Evolutionary conservation across 2,329 filamentous ascomycete species (phyloP), one percentile per base, ranked within the genome.

Genomic region (Cladophialophora psammophila): DNA sequence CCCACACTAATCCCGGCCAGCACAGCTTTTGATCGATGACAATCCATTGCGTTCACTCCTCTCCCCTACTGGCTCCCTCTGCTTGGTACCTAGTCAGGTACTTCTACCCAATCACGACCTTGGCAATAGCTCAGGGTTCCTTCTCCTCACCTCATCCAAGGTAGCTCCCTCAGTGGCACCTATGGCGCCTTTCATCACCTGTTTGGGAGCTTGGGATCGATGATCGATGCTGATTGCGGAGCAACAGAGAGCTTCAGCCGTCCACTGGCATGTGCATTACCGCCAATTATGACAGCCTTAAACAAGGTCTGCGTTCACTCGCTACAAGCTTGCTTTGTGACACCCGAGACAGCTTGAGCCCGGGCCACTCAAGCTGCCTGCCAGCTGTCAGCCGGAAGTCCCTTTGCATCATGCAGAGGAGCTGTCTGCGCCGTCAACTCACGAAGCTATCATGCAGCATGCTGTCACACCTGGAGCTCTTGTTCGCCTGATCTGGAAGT

Each of bases 21-120:
- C 48, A 60, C 61, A 53, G 59, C 59, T 62, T 66, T 50, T 60
- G 55, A 66, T 65, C 66, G 59, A 65, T 66, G 66, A 63, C 53
- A 52, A 60, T 48, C 54, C 53, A 34, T 56, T 36, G 52, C 56
- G 26, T 65, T 57, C 31, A 20, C 34, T 38, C 31, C 31, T 45
- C 55, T 35, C 34, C 34, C 50, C 57, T 45, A 65, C 60, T 59
- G 55, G 54, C 40, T 54, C 8, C 20, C 40, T 38, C 35, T 52
- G 34, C 50, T 42, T 57, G 38, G 38, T 50, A 50, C 18, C 32
- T 58, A 48, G 40, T 54, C 66, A 68, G 66, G 66, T 63, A 68
- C 66, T 68, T 13, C 5, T 52, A 34, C 57, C 61, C 66, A 68
- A 68, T 68, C 62, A 61, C 42, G 40, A 35, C 42, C 32, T 35